Evolutionary conservation across 306 rosid species (phyloP), one percentile per base, ranked within the genome.

Genomic region (Cucurbita argyrosperma): DNA sequence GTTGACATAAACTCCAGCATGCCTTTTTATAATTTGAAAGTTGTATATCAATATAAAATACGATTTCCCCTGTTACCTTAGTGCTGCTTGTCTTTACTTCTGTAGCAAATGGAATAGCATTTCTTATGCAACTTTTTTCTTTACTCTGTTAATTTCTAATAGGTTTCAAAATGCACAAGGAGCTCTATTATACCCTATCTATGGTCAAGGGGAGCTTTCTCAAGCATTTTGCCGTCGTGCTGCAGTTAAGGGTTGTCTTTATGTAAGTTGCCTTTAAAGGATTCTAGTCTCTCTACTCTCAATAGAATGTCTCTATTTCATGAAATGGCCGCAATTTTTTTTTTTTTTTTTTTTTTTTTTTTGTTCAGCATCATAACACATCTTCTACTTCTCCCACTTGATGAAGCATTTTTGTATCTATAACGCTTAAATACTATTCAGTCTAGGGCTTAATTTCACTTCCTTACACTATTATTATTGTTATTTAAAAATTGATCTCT

Each of bases 171-270:
- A 87, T 91, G 97, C 90, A 11, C 85, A 84, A 1, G 91, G 99
- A 71, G 96, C 96, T 73, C 76, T 94, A 70, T 79, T 91, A 63
- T 94, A 91, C 82, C 96, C 99, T 80, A 47, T 88, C 74, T 94
- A 91, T 61, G 99, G 99, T 72, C 86, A 84, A 60, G 96, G 97
- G 74, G 99, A 94, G 81, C 82, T 91, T 61, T 84, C 96, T 51
- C 96, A 89, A 83, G 96, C 91, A 65, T 94, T 89, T 84, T 89
- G 92, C 63, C 96, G 96, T 13, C 92, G 96, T 60, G 97, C 97
- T 68, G 97, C 99, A 83, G 99, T 94, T 63, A 94, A 91, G 81
- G 96, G 96, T 54, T 91, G 96, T 90, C 78, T 91, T 68, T 84
- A 91, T 72, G 97, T 91, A 91, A 88, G 99, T 89, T 86, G 63